Conservation (phyloP, 805 yeast species). For the Helenozyma baotianmanensis region DNA sequence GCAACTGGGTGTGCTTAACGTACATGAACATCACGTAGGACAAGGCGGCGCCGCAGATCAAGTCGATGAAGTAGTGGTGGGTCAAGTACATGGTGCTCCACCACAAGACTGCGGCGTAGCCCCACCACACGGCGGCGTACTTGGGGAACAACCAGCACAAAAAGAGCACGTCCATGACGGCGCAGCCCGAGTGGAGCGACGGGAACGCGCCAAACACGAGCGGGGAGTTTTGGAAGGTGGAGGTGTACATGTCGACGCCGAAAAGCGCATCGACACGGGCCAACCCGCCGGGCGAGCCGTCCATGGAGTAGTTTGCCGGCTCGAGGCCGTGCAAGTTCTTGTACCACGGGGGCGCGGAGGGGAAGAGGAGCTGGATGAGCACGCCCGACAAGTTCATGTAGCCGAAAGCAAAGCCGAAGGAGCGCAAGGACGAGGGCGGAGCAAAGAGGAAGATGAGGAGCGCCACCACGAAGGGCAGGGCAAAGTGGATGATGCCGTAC, state of each 20-base stretch:
- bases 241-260: constrained; percentile 78
- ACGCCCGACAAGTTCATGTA: constrained; percentile 90
- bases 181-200: constrained; percentile 88
- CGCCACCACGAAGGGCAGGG: constrained; percentile 87
- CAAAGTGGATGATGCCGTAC: constrained; percentile 85
- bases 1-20: constrained; percentile 65
- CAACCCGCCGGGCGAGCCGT: constrained; percentile 94
- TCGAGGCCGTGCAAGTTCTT: constrained; percentile 75
- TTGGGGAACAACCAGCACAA: constrained; percentile 78
- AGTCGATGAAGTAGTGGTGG: constrained; percentile 92
- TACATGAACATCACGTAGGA: constrained; percentile 66
- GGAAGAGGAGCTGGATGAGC: constrained; percentile 71
- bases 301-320: constrained; percentile 88
- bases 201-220: constrained; percentile 89
- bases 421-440: constrained; percentile 81
- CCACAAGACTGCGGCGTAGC: constrained; percentile 92
- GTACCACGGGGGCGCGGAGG: constrained; percentile 99
- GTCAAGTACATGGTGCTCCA: constrained; percentile 98
- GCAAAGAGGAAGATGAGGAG: constrained; percentile 75
- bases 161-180: constrained; percentile 89
- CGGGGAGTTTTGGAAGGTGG: constrained; percentile 80
- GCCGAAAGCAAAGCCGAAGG: constrained; percentile 91
- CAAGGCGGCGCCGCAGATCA: constrained; percentile 89
- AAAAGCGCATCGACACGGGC: constrained; percentile 77
- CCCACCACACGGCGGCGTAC: constrained; percentile 57